Base-by-base conservation (phyloP, 1,284 basidiomycete genomes). In the Anthracocystis walkeri region DNA sequence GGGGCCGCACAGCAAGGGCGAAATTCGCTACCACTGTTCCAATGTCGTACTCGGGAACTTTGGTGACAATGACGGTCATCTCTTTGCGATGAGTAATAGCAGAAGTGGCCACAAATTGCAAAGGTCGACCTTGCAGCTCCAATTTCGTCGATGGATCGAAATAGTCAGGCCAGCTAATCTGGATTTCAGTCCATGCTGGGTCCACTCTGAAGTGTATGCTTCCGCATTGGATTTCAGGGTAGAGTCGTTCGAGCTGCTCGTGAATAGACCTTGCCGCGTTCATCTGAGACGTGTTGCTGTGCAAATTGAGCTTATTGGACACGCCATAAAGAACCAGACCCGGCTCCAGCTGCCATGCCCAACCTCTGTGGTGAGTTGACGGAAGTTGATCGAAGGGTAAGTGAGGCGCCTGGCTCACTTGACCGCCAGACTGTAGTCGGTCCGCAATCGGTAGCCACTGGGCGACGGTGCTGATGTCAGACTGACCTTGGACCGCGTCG, bases 361-460 rank as follows among this genome's bases (percentile, higher is more conserved):
- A 7, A 12, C 44, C 14, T 14, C 23, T 12, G 21, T 12, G 44
- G 21, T 45, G 10, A 23, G 4, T 14, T 5, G 44, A n/a, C 25
- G 23, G 44, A 45, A 46, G 45, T 16, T 46, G 45, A 25, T 46
- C 45, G 25, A 46, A 52, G 11, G 31, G 35, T 20, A 52, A 25
- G 50, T 25, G 33, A 23, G 20, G 21, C 7, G 21, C 33, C 54
- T 35, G 42, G 40, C 14, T 57, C 21, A 11, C 45, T 33, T 12
- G 12, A 20, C 23, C 10, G n/a, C 14, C 38, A n/a, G 35, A 40
- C 45, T 27, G 45, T 8, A 18, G 14, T 18, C 25, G 25, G 25
- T 2, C 25, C 7, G 14, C 25, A 18, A 27, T 16, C 14, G 45
- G 25, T 5, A 46, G 25, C 45, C 45, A 46, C 45, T 46, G 0